These are phyloP conservation scores for Penicillium sp. DNA, from an alignment of 2,329 filamentous ascomycete genomes.

Conservation along the genomic window DNA sequence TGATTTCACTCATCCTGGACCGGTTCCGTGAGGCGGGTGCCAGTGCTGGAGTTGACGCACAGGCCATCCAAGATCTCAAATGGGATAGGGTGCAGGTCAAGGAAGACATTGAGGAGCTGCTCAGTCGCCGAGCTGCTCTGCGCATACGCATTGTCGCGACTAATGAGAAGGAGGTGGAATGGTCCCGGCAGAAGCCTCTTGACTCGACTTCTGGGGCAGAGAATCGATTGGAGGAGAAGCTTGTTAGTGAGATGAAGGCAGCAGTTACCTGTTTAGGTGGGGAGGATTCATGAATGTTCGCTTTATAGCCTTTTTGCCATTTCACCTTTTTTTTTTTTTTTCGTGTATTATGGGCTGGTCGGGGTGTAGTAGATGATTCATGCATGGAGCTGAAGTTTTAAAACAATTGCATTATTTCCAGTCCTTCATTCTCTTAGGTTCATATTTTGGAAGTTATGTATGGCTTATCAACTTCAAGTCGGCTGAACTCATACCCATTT, in stretches of 20 bases:
- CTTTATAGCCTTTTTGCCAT: constrained; percentile 14
- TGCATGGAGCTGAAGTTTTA: constrained; percentile 8
- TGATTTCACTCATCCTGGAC: constrained; percentile 71
- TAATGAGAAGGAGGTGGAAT: constrained; percentile 68
- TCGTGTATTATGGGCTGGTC: constrained; percentile 14
- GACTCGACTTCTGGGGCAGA: constrained; percentile 50
- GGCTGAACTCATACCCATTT: too few species aligned
- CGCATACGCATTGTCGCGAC: constrained; percentile 71
- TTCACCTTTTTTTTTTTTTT: constrained; percentile 6
- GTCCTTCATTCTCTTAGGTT: not conserved
- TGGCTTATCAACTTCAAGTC: too few species aligned
- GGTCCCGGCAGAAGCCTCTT: constrained; percentile 45
- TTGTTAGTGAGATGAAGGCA: constrained; percentile 66
- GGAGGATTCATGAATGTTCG: constrained; percentile 32
- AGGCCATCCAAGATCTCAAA: constrained; percentile 67
- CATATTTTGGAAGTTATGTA: not conserved
- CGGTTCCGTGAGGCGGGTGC: constrained; percentile 63
- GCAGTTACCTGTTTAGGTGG: constrained; percentile 45
- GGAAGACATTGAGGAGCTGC: constrained; percentile 81
- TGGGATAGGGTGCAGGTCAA: constrained; percentile 72
- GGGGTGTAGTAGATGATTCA: constrained; percentile 15
- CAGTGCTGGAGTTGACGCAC: constrained; percentile 56
- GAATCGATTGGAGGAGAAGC: constrained; percentile 71
- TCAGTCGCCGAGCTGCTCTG: constrained; percentile 67
- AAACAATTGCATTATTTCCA: not conserved